Conservation (phyloP, 2,329 filamentous ascomycete genomes). For the Calonectria montana region DNA sequence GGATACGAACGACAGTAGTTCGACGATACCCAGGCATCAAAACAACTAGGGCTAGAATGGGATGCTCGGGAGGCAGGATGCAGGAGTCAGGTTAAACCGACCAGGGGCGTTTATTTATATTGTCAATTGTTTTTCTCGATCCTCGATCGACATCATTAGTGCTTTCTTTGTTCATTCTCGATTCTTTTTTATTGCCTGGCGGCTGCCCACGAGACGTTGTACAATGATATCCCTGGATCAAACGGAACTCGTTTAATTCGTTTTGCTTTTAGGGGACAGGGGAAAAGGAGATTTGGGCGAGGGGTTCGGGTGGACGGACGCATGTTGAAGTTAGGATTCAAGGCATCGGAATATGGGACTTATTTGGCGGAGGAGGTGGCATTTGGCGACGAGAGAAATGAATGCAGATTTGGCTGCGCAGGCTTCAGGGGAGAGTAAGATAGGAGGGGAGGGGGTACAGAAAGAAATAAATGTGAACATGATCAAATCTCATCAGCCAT, state of each 20-base stretch:
- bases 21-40: background rate
- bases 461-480: constrained; percentile 26
- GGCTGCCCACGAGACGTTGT: constrained; percentile 25
- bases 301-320: background rate
- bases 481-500: constrained; percentile 11
- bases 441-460: background rate
- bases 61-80: constrained; percentile 1
- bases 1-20: background rate
- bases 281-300: constrained; percentile 10
- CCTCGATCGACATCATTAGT: background rate
- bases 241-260: constrained; percentile 26
- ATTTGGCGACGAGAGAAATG: background rate
- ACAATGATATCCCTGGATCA: constrained; percentile 32
- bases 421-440: background rate
- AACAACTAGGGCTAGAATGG: background rate
- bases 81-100: constrained; percentile 12
- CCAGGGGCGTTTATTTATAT: constrained; percentile 6
- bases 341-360: background rate
- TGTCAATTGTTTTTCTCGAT: background rate
- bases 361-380: background rate
- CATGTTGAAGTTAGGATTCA: background rate
- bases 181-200: background rate
- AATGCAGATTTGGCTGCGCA: background rate
- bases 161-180: constrained; percentile 10
- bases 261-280: constrained; percentile 24